phyloP scores from a whole-genome alignment of 2,329 filamentous ascomycete genomes.

The Fusarium continuum region DNA sequence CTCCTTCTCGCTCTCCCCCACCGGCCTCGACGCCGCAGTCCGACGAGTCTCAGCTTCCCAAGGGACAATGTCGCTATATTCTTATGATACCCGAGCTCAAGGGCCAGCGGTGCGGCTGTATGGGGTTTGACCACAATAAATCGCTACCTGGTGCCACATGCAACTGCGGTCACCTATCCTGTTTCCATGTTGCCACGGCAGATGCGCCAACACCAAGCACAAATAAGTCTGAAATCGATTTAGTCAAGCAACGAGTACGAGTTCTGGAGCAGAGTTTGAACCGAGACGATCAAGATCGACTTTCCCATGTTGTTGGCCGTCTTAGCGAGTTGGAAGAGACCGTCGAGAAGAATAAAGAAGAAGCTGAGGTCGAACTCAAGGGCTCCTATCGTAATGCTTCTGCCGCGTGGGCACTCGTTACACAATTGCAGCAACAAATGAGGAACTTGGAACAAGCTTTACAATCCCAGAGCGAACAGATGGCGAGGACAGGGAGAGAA shows the following conservation, averaged over 20 bases:
- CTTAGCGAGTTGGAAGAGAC: constrained; percentile 63
- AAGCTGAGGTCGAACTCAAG: constrained; percentile 62
- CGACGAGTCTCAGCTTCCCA: constrained; percentile 61
- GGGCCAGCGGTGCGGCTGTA: constrained; percentile 67
- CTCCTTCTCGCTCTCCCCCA: constrained; percentile 38
- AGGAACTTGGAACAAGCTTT: constrained; percentile 50
- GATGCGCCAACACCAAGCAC: constrained; percentile 59
- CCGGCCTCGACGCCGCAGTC: constrained; percentile 38
- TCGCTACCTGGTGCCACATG: constrained; percentile 64
- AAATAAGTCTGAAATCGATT: constrained; percentile 52
- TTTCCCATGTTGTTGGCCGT: constrained; percentile 54
- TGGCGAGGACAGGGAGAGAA: constrained; percentile 53
- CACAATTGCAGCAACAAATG: constrained; percentile 54
- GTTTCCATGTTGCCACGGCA: constrained; percentile 63
- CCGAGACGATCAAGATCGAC: constrained; percentile 49
- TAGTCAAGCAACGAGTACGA: constrained; percentile 42
- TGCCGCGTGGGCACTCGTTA: constrained; percentile 62
- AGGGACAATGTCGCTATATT: constrained; percentile 68
- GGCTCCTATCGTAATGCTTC: constrained; percentile 64
- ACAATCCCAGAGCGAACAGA: constrained; percentile 52
- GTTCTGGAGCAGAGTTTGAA: constrained; percentile 48
- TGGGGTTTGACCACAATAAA: constrained; percentile 64
- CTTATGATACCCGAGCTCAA: constrained; percentile 65
- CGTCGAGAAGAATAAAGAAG: constrained; percentile 61
- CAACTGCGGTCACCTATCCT: constrained; percentile 68